Conservation (phyloP, 2,329 filamentous ascomycete genomes). For the Aspergillus costaricaensis region DNA sequence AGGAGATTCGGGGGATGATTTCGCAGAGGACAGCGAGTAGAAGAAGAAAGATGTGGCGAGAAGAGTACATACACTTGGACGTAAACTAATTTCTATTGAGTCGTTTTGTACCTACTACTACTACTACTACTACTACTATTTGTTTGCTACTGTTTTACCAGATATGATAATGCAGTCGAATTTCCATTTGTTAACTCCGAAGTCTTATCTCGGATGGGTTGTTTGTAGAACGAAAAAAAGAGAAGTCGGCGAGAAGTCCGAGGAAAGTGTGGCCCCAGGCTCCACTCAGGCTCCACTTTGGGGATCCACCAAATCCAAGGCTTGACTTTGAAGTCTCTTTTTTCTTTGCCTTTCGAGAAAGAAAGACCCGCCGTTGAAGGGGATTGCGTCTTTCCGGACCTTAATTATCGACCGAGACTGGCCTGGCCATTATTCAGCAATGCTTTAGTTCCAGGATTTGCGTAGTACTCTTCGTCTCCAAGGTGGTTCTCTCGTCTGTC, state of each 20-base stretch:
- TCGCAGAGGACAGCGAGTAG: constrained; percentile 40
- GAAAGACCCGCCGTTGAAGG: neutral
- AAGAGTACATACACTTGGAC: neutral
- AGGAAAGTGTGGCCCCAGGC: too few relatives aligned
- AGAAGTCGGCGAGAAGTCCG: too few relatives aligned
- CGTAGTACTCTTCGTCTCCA: neutral
- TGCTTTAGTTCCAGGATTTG: neutral
- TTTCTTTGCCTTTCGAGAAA: neutral
- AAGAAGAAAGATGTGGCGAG: neutral
- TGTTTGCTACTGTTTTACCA: neutral
- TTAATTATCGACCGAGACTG: neutral
- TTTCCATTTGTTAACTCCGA: too few relatives aligned
- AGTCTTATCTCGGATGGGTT: too few relatives aligned
- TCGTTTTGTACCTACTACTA: neutral
- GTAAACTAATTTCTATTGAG: neutral
- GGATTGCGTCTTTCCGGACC: neutral
- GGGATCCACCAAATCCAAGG: too few relatives aligned
- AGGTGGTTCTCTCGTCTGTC: neutral
- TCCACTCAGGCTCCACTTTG: too few relatives aligned
- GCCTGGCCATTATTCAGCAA: neutral
- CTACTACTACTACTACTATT: neutral
- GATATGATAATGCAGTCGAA: neutral
- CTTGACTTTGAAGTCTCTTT: neutral
- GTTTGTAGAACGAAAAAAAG: too few relatives aligned
- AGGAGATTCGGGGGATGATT: constrained; percentile 43